phyloP scores from a whole-genome alignment of 331 rosid genomes.

The Acacia concinna region DNA sequence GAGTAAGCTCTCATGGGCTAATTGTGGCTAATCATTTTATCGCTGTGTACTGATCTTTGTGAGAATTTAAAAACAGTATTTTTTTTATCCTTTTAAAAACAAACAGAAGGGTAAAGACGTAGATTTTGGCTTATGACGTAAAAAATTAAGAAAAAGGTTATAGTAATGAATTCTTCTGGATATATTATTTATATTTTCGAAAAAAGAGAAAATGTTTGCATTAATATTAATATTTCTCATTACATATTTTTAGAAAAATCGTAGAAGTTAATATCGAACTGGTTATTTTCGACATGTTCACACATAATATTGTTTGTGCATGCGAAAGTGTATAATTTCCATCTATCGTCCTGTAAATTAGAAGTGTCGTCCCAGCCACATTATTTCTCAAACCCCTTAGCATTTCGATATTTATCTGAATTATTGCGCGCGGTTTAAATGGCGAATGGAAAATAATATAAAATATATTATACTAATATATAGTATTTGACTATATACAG shows the following conservation, averaged over 20 bases:
- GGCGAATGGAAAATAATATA: too few species aligned
- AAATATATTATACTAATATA: too few species aligned
- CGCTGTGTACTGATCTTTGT: background rate
- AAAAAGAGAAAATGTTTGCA: background rate
- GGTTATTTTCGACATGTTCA: background rate
- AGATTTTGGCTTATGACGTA: background rate
- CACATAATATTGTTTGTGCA: background rate
- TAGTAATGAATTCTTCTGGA: background rate
- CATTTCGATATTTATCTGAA: too few species aligned
- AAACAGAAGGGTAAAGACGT: background rate
- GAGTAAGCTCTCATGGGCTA: too few species aligned
- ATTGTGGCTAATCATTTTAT: background rate
- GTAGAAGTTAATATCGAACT: background rate
- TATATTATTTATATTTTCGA: background rate
- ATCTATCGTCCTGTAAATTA: background rate
- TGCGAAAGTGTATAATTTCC: background rate
- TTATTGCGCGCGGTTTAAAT: too few species aligned
- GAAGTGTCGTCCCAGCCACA: background rate
- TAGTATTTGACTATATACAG: too few species aligned
- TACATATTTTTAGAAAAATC: background rate
- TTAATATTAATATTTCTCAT: too few species aligned
- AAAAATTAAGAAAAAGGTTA: background rate
- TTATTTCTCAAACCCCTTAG: too few species aligned
- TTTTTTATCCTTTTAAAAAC: too few species aligned
- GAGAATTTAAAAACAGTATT: background rate